A percentile compares a stretch with the other conserved stretches of the same genome.
Evolutionary conservation across 257 asterid species (phyloP).

Genomic region (Gentiana straminea): DNA sequence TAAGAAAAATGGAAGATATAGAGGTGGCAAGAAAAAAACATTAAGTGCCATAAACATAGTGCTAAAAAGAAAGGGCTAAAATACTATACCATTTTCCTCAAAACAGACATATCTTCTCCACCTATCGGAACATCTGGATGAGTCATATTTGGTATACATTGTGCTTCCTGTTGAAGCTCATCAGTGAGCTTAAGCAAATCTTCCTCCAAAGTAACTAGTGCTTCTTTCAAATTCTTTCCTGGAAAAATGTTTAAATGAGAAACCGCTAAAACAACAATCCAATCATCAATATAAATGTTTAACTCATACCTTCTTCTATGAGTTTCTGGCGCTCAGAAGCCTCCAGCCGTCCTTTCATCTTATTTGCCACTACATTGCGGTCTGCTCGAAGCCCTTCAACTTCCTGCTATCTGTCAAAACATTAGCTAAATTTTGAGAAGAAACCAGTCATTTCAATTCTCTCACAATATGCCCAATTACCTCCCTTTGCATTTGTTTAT

Average conservation of each 20-base stretch:
- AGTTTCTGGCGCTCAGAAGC: constrained; percentile 76
- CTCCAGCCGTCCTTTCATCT: constrained; percentile 87
- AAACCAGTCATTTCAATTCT: constrained; percentile 12
- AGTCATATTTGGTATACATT: constrained; percentile 91
- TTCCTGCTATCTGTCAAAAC: constrained; percentile 89
- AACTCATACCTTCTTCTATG: constrained; percentile 72
- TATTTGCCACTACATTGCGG: constrained; percentile 88
- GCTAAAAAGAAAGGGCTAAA: not conserved
- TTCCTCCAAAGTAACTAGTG: constrained; percentile 69
- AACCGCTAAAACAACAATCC: no score
- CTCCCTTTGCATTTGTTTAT: no score
- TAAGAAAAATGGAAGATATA: constrained; percentile 1
- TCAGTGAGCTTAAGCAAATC: constrained; percentile 71
- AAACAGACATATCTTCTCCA: constrained; percentile 63
- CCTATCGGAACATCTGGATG: constrained; percentile 95
- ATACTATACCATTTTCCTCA: constrained; percentile 56
- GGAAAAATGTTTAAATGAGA: constrained; percentile 9
- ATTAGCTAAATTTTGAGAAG: constrained; percentile 47
- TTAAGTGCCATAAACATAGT: not conserved
- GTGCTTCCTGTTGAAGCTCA: constrained; percentile 85
- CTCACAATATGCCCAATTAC: not conserved
- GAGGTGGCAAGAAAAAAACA: constrained; percentile 1
- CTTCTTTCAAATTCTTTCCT: constrained; percentile 83
- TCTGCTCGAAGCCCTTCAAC: constrained; percentile 91
- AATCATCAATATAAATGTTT: constrained; percentile 5